Conservation (phyloP, 2,329 filamentous ascomycete species). For the Xylariaceae sp. region DNA sequence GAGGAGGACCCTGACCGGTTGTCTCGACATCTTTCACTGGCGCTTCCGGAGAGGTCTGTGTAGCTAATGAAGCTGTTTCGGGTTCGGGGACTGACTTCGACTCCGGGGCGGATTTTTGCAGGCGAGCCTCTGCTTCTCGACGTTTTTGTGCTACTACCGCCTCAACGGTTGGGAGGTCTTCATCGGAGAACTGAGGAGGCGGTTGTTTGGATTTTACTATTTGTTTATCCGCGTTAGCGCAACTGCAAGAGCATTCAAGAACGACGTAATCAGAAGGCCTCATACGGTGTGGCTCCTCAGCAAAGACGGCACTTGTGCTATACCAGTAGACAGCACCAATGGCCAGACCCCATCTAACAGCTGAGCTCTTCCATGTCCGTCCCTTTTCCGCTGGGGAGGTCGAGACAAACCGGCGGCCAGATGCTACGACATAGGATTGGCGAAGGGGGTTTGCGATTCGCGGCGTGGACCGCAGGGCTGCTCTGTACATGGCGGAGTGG, state of each 20-base stretch:
- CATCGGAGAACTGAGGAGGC: constrained; percentile 60
- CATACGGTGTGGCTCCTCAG: constrained; percentile 80
- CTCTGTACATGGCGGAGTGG: constrained; percentile 55
- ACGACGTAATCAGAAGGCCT: constrained; percentile 26
- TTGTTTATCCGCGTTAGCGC: constrained; percentile 5
- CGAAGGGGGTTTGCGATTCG: constrained; percentile 52
- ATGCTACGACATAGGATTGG: constrained; percentile 46
- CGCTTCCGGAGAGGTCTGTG: constrained; percentile 37
- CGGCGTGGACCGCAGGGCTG: constrained; percentile 55
- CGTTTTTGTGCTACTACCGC: constrained; percentile 70
- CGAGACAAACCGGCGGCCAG: constrained; percentile 58
- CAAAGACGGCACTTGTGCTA: constrained; percentile 86
- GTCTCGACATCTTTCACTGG: constrained; percentile 35
- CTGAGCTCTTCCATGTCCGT: constrained; percentile 81
- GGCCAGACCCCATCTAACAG: constrained; percentile 76
- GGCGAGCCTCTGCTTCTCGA: constrained; percentile 49
- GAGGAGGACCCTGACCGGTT: constrained; percentile 16
- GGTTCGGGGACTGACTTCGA: constrained; percentile 37
- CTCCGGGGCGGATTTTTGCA: constrained; percentile 34
- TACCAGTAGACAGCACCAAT: constrained; percentile 87
- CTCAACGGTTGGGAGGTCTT: constrained; percentile 68
- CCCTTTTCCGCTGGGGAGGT: constrained; percentile 67
- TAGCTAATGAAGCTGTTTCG: constrained; percentile 29
- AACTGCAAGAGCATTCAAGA: not conserved
- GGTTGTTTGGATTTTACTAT: constrained; percentile 44